phyloP scores from a whole-genome alignment of 139 green algal genomes.

The Chlamydomonas applanata region DNA sequence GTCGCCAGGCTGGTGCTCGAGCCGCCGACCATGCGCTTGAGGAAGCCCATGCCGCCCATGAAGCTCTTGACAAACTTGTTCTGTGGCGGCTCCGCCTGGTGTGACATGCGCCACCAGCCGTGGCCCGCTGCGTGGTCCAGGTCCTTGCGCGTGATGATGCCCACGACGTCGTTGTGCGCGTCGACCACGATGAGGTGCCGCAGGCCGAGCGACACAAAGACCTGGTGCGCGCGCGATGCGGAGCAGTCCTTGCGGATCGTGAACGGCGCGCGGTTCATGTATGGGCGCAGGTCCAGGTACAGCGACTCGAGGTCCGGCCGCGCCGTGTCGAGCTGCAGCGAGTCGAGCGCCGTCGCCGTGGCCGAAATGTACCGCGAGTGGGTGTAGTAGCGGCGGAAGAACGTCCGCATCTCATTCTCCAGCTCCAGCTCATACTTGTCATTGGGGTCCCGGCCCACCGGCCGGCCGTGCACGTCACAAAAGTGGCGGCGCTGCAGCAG shows the following conservation, averaged over 20 bases:
- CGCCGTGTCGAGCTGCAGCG: slow-evolving; percentile 30
- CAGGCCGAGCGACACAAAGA: slow-evolving; percentile 86
- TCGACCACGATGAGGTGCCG: slow-evolving; percentile 91
- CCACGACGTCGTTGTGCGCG: slow-evolving; percentile 61
- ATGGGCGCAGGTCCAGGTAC: slow-evolving; percentile 81
- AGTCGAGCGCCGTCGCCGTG: slow-evolving; percentile 42
- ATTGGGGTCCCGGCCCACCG: slow-evolving; percentile 31
- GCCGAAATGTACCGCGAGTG: slow-evolving; percentile 60
- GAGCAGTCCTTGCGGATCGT: slow-evolving; percentile 53
- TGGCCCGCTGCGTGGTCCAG: slow-evolving; percentile 51
- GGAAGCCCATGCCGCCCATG: background rate
- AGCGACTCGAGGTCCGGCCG: slow-evolving; percentile 20
- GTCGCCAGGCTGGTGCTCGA: too few relatives aligned
- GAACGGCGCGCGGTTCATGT: slow-evolving; percentile 74
- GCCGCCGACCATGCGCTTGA: too few relatives aligned
- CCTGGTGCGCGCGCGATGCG: slow-evolving; percentile 53
- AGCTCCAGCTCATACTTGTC: slow-evolving; percentile 22
- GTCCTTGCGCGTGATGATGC: slow-evolving; percentile 95
- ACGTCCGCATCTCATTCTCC: slow-evolving; percentile 75
- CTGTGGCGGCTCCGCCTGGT: slow-evolving; percentile 33
- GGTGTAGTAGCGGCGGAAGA: slow-evolving; percentile 66
- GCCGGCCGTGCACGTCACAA: slow-evolving; percentile 51
- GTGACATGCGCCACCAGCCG: slow-evolving; percentile 57
- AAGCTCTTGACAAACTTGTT: slow-evolving; percentile 26
- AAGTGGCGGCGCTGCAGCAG: slow-evolving; percentile 66